phyloP scores from a whole-genome alignment of 805 yeast genomes.

The Metschnikowia dekortorum region DNA sequence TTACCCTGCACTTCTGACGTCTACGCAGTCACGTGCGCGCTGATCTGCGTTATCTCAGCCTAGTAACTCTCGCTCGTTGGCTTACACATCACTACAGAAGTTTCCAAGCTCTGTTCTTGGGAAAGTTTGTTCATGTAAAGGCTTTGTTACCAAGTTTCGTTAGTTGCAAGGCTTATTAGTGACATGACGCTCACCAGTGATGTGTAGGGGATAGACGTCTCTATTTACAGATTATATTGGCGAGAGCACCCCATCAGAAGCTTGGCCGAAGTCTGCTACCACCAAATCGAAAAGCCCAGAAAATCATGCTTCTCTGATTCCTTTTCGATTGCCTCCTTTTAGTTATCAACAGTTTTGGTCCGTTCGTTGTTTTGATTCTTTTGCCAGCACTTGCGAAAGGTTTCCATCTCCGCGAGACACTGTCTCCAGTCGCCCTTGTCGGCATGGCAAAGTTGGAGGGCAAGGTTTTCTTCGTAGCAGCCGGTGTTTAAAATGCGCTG shows the following conservation, averaged over 20 bases:
- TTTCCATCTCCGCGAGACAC: conserved; percentile 52
- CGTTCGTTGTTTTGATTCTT: conserved; percentile 51
- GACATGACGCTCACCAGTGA: too few relatives aligned
- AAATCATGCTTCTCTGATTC: too few relatives aligned
- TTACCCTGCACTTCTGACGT: not conserved
- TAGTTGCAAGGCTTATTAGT: too few relatives aligned
- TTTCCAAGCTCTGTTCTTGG: too few relatives aligned
- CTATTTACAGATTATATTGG: too few relatives aligned
- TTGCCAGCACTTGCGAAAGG: conserved; percentile 63
- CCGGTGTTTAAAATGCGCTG: conserved; percentile 70
- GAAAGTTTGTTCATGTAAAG: too few relatives aligned
- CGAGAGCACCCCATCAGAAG: too few relatives aligned
- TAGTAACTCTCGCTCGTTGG: not conserved
- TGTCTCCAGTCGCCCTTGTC: conserved; percentile 80
- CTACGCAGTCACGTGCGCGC: conserved; percentile 4
- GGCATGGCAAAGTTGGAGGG: conserved; percentile 71
- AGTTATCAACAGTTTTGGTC: conserved; percentile 35
- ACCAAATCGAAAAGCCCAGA: too few relatives aligned
- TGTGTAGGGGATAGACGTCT: too few relatives aligned
- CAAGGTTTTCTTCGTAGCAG: conserved; percentile 67
- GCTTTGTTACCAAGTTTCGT: too few relatives aligned
- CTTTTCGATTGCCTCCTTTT: not conserved
- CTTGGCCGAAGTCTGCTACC: too few relatives aligned
- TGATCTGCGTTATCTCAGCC: not conserved
- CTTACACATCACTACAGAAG: not conserved